Evolutionary conservation across 441 rosid genomes (phyloP).

Genomic region (Cnidoscolus chayamansa): DNA sequence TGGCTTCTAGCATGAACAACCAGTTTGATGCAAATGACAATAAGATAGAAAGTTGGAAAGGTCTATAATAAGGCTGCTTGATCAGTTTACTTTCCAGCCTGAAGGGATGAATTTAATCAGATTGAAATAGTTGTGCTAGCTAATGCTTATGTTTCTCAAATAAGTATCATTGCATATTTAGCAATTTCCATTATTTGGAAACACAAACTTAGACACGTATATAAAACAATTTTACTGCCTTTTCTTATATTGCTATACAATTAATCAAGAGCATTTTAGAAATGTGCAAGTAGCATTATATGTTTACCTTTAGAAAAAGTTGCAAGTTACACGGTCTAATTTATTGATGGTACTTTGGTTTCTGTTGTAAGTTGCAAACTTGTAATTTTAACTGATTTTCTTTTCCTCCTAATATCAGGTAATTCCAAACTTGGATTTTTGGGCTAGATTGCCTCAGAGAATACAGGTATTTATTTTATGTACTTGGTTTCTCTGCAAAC

Average conservation of each 20-base stretch:
- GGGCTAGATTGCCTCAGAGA: slow-evolving; percentile 71
- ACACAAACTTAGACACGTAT: neutral
- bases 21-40: neutral
- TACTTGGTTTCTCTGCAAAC: neutral
- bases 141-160: neutral
- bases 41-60: neutral
- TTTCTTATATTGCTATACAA: neutral
- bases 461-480: slow-evolving; percentile 47
- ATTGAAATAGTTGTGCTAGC: neutral
- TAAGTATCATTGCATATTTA: neutral
- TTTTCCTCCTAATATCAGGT: slow-evolving; percentile 37
- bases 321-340: neutral
- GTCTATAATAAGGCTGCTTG: neutral
- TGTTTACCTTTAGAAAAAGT: neutral
- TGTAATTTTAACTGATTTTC: slow-evolving; percentile 11
- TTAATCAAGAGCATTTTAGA: neutral
- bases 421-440: slow-evolving; percentile 76
- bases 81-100: neutral
- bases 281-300: neutral
- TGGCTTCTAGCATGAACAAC: neutral
- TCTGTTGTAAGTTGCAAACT: neutral
- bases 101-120: neutral
- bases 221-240: neutral
- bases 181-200: neutral
- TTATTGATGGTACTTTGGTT: neutral